These are phyloP conservation scores for Lathyrus tuberosus DNA, from an alignment of 306 rosid genomes.

Conservation along the genomic window DNA sequence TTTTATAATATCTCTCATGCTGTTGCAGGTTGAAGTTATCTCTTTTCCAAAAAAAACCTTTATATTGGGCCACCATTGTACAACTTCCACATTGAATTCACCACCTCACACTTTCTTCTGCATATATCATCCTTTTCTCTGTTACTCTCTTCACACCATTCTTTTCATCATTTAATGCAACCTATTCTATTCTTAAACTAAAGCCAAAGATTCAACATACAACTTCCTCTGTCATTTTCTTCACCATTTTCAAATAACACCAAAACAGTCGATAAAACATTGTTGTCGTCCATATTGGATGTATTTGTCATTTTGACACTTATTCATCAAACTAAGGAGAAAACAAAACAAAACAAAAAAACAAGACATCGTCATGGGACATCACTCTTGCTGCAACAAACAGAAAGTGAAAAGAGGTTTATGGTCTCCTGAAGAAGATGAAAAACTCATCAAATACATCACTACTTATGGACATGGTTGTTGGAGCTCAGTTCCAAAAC, in stretches of 20 bases:
- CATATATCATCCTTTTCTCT: conserved; percentile 39
- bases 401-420: conserved; percentile 97
- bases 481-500: conserved; percentile 98
- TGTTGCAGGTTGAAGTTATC: conserved; percentile 45
- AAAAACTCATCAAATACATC: conserved; percentile 85
- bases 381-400: conserved; percentile 94
- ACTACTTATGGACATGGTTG: conserved; percentile 90
- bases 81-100: conserved; percentile 68
- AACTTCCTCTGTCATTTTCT: conserved; percentile 15
- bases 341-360: no score
- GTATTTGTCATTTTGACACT: not conserved
- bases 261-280: conserved; percentile 11
- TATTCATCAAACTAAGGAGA: not conserved
- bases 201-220: conserved; percentile 10
- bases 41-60: conserved; percentile 51
- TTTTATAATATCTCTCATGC: conserved; percentile 46
- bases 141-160: conserved; percentile 22
- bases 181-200: conserved; percentile 31
- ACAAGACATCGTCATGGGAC: conserved; percentile 57
- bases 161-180: conserved; percentile 30
- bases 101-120: conserved; percentile 35
- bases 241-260: conserved; percentile 19
- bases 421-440: conserved; percentile 99
- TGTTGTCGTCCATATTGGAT: no score
- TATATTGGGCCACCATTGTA: conserved; percentile 57